These are phyloP conservation scores for Chenopodium quinoa DNA, from an alignment of 148 eudicot species.

Conservation along the genomic window DNA sequence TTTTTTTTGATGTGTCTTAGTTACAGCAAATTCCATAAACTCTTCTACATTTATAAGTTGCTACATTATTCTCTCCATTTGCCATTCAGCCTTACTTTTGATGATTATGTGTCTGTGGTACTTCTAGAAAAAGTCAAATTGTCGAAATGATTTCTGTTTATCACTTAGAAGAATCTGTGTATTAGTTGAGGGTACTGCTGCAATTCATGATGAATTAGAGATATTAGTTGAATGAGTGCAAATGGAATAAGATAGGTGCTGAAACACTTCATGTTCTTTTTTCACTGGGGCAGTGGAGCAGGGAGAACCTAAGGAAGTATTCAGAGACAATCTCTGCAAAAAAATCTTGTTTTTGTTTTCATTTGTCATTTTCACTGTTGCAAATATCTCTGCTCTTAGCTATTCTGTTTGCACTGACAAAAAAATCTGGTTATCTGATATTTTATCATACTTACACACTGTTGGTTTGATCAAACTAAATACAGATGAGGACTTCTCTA, in stretches of 20 bases:
- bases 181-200: too few relatives aligned
- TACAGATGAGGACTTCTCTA: constrained; percentile 71
- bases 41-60: neutral
- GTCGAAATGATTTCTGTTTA: neutral
- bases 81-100: neutral
- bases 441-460: neutral
- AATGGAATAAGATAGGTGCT: neutral
- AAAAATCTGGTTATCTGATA: neutral
- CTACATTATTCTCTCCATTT: constrained; percentile 2
- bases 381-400: neutral
- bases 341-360: neutral
- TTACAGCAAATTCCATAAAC: neutral
- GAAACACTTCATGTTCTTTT: neutral
- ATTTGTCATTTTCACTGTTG: neutral
- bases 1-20: neutral
- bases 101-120: neutral
- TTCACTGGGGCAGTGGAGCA: neutral
- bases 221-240: neutral
- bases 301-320: neutral
- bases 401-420: neutral
- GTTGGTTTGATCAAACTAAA: neutral
- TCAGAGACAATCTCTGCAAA: neutral
- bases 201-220: neutral
- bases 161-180: neutral
- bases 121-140: neutral